These are phyloP conservation scores for Mesembryanthemum crystallinum DNA, from an alignment of 148 eudicot genomes.

Conservation along the genomic window DNA sequence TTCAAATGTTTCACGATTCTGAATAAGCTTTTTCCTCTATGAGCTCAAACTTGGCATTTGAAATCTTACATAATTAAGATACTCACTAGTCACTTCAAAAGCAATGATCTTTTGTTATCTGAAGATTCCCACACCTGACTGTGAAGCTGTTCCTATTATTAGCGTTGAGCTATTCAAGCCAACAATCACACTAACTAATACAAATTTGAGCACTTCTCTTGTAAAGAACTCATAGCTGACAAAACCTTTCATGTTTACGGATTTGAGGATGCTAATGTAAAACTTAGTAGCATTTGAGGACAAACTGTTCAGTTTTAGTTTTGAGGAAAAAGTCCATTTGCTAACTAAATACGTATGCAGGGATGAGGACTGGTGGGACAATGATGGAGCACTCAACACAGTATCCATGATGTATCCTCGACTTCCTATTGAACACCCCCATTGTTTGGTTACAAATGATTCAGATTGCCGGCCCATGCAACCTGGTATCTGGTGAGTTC, in stretches of 20 bases:
- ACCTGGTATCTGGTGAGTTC: slow-evolving; percentile 83
- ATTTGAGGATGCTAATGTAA: not conserved
- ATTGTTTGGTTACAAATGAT: slow-evolving; percentile 53
- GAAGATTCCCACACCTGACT: too few relatives aligned
- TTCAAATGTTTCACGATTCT: not conserved
- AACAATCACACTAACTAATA: not conserved
- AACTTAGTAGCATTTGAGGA: not conserved
- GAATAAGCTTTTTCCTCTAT: not conserved
- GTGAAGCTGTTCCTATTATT: too few relatives aligned
- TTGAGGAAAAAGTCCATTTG: not conserved
- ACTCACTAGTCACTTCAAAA: too few relatives aligned
- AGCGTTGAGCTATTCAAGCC: not conserved
- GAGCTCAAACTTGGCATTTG: not conserved
- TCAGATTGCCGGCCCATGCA: slow-evolving; percentile 76
- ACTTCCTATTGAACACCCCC: slow-evolving; percentile 75
- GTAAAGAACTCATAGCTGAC: too few relatives aligned
- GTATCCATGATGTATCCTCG: slow-evolving; percentile 91
- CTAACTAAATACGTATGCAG: slow-evolving; percentile 36
- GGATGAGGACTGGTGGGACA: slow-evolving; percentile 99
- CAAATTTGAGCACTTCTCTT: not conserved
- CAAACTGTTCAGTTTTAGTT: not conserved
- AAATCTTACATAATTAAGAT: too few relatives aligned
- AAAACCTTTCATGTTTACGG: not conserved
- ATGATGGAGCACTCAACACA: slow-evolving; percentile 93
- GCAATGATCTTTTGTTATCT: not conserved